phyloP scores from a whole-genome alignment of 768 basidiomycete genomes.

The Trametes cinnabarina region DNA sequence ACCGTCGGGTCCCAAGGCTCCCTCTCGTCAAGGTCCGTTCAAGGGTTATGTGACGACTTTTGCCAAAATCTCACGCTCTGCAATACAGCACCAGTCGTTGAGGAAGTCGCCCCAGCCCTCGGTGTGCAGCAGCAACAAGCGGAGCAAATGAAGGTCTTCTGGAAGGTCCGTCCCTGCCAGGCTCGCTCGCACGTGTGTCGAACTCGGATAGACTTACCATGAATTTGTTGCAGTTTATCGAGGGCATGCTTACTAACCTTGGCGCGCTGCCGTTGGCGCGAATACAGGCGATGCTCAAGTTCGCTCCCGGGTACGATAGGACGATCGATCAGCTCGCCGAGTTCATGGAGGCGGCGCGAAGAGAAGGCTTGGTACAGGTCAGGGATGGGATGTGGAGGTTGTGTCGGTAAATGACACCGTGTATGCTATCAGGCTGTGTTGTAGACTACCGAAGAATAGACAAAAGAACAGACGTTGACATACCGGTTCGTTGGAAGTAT shows the following conservation, averaged over 20 bases:
- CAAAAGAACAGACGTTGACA: no score
- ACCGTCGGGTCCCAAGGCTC: conserved; percentile 26
- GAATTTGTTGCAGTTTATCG: conserved; percentile 77
- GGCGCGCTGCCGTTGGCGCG: conserved; percentile 71
- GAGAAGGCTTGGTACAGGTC: conserved; percentile 71
- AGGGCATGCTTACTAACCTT: conserved; percentile 89
- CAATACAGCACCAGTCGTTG: conserved; percentile 33
- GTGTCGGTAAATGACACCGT: conserved; percentile 7
- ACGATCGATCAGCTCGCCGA: conserved; percentile 71
- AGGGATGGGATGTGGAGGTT: conserved; percentile 73
- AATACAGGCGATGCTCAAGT: conserved; percentile 87
- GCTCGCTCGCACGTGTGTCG: no score
- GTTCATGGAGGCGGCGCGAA: conserved; percentile 79
- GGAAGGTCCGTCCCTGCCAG: conserved; percentile 59
- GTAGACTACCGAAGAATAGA: no score
- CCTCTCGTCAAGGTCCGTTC: conserved; percentile 5
- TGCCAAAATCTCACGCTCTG: no score
- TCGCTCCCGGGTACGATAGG: conserved; percentile 80
- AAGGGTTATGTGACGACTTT: no score
- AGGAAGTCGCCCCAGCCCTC: conserved; percentile 47
- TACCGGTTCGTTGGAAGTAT: no score
- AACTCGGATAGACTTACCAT: no score
- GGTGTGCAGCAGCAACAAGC: conserved; percentile 72
- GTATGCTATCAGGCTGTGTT: no score
- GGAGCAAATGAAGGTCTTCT: conserved; percentile 84